Evolutionary conservation across 2,329 filamentous ascomycete genomes (phyloP), one percentile per base, ranked within the genome.

Genomic region (Botrytis byssoidea): DNA sequence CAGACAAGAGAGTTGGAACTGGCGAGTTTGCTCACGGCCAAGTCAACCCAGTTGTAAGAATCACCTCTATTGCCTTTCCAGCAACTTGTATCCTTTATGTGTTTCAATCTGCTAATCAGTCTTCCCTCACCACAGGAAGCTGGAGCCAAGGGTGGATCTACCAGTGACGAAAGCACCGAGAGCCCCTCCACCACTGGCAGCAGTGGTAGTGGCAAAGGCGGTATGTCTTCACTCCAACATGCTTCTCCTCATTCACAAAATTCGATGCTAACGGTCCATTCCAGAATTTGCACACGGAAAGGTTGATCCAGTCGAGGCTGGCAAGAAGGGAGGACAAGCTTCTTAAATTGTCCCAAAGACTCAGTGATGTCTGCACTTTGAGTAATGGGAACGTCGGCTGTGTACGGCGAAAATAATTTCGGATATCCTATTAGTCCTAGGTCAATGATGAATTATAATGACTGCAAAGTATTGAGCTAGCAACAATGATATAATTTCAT

Each of bases 1-100:
- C 82, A 70, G 83, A 84, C 75, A 79, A 82, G 77, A 81, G 83
- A 74, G 82, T 84, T 68, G 81, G 80, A 71, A 84, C 83, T 73
- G 83, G 83, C 71, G 44, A 72, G 37, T 72, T 72, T 25, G 70
- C 70, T 29, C 18, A 72, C 16, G 70, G 70, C 2, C 37, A 57
- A 16, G 70, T 67, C 25, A 61, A 72, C 32, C 70, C 60, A 46
- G 32, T 32, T 44, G 70, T 66, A 55, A 32, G 59, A n/a, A 55
- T 14, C 35, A 20, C 46, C 37, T 10, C 29, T n/a, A 6, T 32
- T 12, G 20, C 63, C 72, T 78, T 73, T 16, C 48, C 65, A 7
- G 55, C 42, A 48, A 37, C 35, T 51, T 20, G 9, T 25, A 40
- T 55, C 7, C 68, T 20, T 48, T 40, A 42, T 32, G 3, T 16